Evolutionary conservation across 129 eudicot genomes (phyloP).

Genomic region (Arctium minus): DNA sequence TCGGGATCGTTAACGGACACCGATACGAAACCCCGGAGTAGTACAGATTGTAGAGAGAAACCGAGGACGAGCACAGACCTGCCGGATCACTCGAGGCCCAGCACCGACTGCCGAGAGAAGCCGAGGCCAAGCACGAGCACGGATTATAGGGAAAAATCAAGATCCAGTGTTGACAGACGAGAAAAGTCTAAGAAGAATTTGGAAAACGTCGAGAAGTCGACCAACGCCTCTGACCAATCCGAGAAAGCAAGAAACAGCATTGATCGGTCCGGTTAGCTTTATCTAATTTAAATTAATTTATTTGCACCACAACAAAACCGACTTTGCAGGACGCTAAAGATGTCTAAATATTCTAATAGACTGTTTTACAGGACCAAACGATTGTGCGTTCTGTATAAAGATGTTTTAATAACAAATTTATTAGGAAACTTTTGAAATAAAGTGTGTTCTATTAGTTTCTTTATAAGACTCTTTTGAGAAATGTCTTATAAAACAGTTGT

Average conservation of each 20-base stretch:
- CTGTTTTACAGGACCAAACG: not conserved
- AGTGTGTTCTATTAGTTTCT: not conserved
- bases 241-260: conserved; percentile 94
- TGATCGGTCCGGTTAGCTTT: conserved; percentile 80
- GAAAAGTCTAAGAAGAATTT: conserved; percentile 58
- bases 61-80: conserved; percentile 59
- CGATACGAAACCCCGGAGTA: conserved; percentile 44
- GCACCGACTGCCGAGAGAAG: conserved; percentile 54
- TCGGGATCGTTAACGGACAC: conserved; percentile 31
- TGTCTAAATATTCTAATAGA: not conserved
- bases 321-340: not conserved
- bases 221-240: conserved; percentile 55
- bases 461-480: not conserved
- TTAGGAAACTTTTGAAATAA: not conserved
- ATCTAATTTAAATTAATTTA: conserved; percentile 1
- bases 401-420: not conserved
- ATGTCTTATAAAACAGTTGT: not conserved
- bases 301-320: not conserved
- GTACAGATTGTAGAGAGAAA: conserved; percentile 59
- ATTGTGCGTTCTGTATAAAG: not conserved
- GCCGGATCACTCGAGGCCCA: conserved; percentile 50
- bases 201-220: conserved; percentile 51
- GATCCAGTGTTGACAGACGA: conserved; percentile 63
- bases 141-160: conserved; percentile 54
- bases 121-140: conserved; percentile 41